phyloP scores from a whole-genome alignment of 1,139 yeast genomes.

The Zygotorulaspora mrakii region DNA sequence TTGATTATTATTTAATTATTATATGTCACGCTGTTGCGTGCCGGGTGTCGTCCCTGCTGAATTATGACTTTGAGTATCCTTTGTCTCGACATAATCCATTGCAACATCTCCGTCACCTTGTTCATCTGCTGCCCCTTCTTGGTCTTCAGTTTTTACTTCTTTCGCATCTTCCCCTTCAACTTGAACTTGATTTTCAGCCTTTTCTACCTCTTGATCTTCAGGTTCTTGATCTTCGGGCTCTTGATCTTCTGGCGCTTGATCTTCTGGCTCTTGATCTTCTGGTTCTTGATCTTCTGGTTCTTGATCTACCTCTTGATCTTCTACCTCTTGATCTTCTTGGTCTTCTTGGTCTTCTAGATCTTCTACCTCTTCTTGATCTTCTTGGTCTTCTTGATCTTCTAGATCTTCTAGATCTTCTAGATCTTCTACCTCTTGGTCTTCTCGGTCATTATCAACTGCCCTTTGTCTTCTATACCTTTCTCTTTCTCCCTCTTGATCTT shows the following conservation, averaged over 20 bases:
- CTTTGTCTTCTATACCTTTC: conserved; percentile 10
- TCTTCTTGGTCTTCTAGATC: conserved; percentile 14
- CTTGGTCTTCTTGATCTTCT: conserved; percentile 15
- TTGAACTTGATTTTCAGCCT: conserved; percentile 7
- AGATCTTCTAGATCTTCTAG: conserved; percentile 13
- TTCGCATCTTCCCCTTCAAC: background rate
- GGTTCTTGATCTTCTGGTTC: background rate
- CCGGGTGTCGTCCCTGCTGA: no score
- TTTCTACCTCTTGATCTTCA: conserved; percentile 11
- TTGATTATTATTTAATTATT: conserved; percentile 10
- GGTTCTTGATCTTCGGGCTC: conserved; percentile 14
- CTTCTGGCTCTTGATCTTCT: background rate
- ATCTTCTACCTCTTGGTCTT: conserved; percentile 12
- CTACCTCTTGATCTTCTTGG: conserved; percentile 1
- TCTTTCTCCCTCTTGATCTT: conserved; percentile 16
- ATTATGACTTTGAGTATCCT: no score
- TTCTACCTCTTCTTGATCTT: conserved; percentile 11
- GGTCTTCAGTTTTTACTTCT: no score
- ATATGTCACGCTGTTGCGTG: background rate
- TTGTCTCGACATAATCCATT: background rate
- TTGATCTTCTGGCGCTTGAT: conserved; percentile 19
- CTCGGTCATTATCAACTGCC: conserved; percentile 13
- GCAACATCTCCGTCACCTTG: background rate
- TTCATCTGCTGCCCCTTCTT: conserved; percentile 7
- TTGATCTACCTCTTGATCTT: background rate